These are phyloP conservation scores for Boletus huronensis DNA, from an alignment of 768 basidiomycete genomes.

Conservation along the genomic window DNA sequence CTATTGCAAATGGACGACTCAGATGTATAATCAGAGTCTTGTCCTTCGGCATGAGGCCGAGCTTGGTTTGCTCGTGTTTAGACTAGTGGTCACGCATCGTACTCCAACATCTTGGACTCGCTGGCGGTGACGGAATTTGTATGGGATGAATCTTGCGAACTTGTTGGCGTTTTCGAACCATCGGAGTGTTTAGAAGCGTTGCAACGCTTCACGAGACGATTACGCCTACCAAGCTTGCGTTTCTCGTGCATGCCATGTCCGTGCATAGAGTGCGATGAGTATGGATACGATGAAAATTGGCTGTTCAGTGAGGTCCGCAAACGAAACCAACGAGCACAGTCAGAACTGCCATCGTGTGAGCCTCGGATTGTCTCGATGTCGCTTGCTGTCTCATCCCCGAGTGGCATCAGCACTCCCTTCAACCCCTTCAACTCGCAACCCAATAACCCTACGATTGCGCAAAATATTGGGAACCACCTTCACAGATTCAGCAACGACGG, in stretches of 20 bases:
- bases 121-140: neutral
- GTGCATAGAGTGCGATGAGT: no score
- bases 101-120: no score
- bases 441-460: conserved; percentile 83
- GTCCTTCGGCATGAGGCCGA: no score
- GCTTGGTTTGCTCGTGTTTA: no score
- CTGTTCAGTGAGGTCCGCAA: neutral
- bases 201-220: conserved; percentile 19
- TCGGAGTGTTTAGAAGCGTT: conserved; percentile 9
- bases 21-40: no score
- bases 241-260: no score
- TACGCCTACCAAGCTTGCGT: no score
- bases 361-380: conserved; percentile 3
- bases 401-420: conserved; percentile 1
- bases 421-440: conserved; percentile 45
- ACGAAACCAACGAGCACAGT: neutral
- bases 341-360: neutral
- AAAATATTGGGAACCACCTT: conserved; percentile 84
- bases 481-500: conserved; percentile 70
- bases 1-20: no score
- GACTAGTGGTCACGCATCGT: no score
- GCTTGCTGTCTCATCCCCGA: conserved; percentile 4
- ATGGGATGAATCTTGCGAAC: neutral
- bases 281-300: neutral
- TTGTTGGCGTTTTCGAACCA: neutral